A percentile compares a stretch with the other conserved stretches of the same genome.
Evolutionary conservation across 306 rosid genomes (phyloP).

Genomic region (Acacia melanoxylon): DNA sequence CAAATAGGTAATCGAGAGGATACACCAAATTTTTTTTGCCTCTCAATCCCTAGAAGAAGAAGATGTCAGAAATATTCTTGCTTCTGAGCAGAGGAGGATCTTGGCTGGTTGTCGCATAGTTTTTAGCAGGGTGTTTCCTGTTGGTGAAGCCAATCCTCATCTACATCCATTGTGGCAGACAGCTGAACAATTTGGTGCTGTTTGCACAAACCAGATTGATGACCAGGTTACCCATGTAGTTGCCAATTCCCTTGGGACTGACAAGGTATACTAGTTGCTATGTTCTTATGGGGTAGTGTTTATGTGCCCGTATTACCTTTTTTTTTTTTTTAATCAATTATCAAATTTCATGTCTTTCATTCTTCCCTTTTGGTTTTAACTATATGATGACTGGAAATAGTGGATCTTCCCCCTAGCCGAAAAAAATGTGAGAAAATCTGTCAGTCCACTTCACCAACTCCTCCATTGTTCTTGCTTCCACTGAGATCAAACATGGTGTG

Average conservation of each 20-base stretch:
- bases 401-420: neutral
- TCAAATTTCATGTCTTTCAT: neutral
- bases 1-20: constrained; percentile 81
- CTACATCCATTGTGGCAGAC: constrained; percentile 94
- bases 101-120: constrained; percentile 86
- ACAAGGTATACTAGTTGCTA: constrained; percentile 66
- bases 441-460: neutral
- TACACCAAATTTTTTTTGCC: constrained; percentile 81
- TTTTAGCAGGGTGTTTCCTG: constrained; percentile 95
- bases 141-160: constrained; percentile 88
- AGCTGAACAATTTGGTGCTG: constrained; percentile 98
- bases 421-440: neutral
- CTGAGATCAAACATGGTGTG: constrained; percentile 8
- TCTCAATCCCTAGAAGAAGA: constrained; percentile 73
- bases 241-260: constrained; percentile 88
- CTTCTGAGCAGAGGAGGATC: constrained; percentile 81
- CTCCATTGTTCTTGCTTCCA: neutral
- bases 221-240: constrained; percentile 98
- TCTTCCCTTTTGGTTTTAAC: neutral
- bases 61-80: constrained; percentile 93
- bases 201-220: constrained; percentile 79
- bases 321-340: neutral
- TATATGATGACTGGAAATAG: neutral
- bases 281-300: neutral
- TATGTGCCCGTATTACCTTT: neutral